These are phyloP conservation scores for Stephanodiscus minutulus DNA, from an alignment of 108 stramenopile genomes.

Conservation along the genomic window DNA sequence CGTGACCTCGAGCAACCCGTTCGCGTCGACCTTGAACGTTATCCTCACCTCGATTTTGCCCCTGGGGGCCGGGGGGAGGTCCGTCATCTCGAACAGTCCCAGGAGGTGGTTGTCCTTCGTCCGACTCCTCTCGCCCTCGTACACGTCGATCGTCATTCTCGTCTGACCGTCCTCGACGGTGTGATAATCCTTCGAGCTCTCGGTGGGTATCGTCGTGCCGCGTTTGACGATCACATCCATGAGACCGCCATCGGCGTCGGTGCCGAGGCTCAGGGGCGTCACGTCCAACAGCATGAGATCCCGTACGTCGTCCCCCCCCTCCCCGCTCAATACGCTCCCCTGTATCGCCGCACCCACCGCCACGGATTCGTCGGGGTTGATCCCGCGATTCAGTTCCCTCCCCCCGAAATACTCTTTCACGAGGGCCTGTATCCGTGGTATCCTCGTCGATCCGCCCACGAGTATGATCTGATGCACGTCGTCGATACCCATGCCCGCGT, in stretches of 20 bases:
- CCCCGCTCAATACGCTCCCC: slow-evolving; percentile 90
- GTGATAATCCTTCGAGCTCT: slow-evolving; percentile 73
- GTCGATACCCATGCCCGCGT: slow-evolving; percentile 83
- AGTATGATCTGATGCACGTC: slow-evolving; percentile 97
- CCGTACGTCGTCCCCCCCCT: slow-evolving; percentile 75
- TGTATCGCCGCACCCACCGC: slow-evolving; percentile 97
- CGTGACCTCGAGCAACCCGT: slow-evolving; percentile 92
- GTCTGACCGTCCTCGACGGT: slow-evolving; percentile 88
- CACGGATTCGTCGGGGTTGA: slow-evolving; percentile 98
- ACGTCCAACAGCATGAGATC: slow-evolving; percentile 93
- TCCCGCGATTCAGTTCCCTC: slow-evolving; percentile 89
- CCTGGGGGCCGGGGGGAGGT: slow-evolving; percentile 93
- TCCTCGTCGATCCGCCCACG: slow-evolving; percentile 97
- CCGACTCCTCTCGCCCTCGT: slow-evolving; percentile 96
- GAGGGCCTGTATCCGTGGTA: slow-evolving; percentile 93
- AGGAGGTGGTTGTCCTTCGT: slow-evolving; percentile 94
- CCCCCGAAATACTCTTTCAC: slow-evolving; percentile 95
- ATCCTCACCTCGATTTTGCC: slow-evolving; percentile 96
- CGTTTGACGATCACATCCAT: slow-evolving; percentile 87
- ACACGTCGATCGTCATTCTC: slow-evolving; percentile 91
- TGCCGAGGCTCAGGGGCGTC: slow-evolving; percentile 92
- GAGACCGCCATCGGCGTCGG: slow-evolving; percentile 91
- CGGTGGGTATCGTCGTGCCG: slow-evolving; percentile 88
- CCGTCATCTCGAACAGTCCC: slow-evolving; percentile 94
- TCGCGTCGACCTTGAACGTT: slow-evolving; percentile 96